A percentile compares a stretch with the other conserved stretches of the same genome.
These are phyloP conservation scores for Podospora comata DNA, from an alignment of 495 filamentous ascomycete species.

Conservation along the genomic window DNA sequence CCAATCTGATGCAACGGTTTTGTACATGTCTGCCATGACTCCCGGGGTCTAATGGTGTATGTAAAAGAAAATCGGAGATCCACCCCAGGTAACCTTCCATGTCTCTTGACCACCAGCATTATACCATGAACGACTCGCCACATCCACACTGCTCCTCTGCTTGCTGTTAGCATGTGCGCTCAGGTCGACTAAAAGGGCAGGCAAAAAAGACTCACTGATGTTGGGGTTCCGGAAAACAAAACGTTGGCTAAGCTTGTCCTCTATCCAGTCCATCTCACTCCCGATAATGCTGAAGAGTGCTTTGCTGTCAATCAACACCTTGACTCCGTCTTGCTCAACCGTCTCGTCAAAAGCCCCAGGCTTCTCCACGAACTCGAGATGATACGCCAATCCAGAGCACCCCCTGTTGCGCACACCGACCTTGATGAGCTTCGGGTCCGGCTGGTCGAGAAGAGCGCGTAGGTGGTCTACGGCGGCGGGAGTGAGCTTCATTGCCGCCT, in stretches of 20 bases:
- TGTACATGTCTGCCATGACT: not conserved
- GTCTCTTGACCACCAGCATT: conserved; percentile 9
- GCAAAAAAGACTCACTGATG: conserved; percentile 70
- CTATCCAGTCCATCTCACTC: conserved; percentile 98
- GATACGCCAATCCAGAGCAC: conserved; percentile 94
- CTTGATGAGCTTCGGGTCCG: conserved; percentile 85
- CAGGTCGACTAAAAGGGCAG: not conserved
- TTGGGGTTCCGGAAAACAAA: conserved; percentile 98
- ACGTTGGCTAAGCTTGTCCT: conserved; percentile 83
- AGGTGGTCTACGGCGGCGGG: conserved; percentile 73
- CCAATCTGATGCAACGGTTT: conserved; percentile 4
- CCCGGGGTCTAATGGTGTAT: not conserved
- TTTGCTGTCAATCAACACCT: conserved; percentile 93
- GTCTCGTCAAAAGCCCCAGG: conserved; percentile 82
- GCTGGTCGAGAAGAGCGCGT: conserved; percentile 68
- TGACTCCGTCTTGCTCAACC: conserved; percentile 94
- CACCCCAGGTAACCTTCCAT: too few relatives aligned
- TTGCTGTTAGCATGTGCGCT: conserved; percentile 34
- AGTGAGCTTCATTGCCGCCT: conserved; percentile 87
- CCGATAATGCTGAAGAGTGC: conserved; percentile 97
- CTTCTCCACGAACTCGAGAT: conserved; percentile 93
- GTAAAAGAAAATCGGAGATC: conserved; percentile 12
- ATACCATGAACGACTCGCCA: conserved; percentile 95
- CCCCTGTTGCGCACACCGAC: conserved; percentile 92
- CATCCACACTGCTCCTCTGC: conserved; percentile 96